Conservation (phyloP, 192 early-diverging fungal species). For the Cladochytrium replicatum region DNA sequence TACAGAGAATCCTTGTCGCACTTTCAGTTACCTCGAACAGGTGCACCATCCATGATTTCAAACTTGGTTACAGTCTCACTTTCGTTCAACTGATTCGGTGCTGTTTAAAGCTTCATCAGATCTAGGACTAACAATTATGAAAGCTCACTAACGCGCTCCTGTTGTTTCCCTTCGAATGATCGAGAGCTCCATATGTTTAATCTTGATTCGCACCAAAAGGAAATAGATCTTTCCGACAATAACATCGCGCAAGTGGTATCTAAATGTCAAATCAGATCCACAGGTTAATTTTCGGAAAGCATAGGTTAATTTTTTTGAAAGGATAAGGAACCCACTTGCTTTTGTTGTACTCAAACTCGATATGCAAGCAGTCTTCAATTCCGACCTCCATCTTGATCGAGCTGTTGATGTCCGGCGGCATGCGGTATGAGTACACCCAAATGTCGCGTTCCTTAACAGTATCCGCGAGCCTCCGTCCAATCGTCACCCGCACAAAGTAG, state of each 20-base stretch:
- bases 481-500: slow-evolving; percentile 92
- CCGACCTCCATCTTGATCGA: slow-evolving; percentile 99
- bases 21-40: slow-evolving; percentile 59
- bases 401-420: slow-evolving; percentile 84
- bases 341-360: slow-evolving; percentile 99
- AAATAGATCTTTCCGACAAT: slow-evolving; percentile 99
- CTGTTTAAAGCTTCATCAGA: no score
- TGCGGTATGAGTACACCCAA: slow-evolving; percentile 96
- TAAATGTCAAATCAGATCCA: slow-evolving; percentile 13
- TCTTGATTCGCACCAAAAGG: slow-evolving; percentile 96
- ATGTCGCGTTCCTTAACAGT: slow-evolving; percentile 89
- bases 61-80: slow-evolving; percentile 98
- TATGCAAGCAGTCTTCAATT: slow-evolving; percentile 98
- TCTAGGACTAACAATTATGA: no score
- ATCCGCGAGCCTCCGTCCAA: slow-evolving; percentile 76
- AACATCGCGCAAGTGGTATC: slow-evolving; percentile 96
- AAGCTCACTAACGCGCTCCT: slow-evolving; percentile 60
- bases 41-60: slow-evolving; percentile 99
- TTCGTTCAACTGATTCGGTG: slow-evolving; percentile 97
- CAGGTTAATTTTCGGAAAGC: no score
- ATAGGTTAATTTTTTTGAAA: no score
- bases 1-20: no score
- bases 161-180: slow-evolving; percentile 97
- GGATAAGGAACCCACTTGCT: slow-evolving; percentile 56
- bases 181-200: slow-evolving; percentile 98